These are phyloP conservation scores for Allium fistulosum DNA, from an alignment of 106 monocot species.

Conservation along the genomic window DNA sequence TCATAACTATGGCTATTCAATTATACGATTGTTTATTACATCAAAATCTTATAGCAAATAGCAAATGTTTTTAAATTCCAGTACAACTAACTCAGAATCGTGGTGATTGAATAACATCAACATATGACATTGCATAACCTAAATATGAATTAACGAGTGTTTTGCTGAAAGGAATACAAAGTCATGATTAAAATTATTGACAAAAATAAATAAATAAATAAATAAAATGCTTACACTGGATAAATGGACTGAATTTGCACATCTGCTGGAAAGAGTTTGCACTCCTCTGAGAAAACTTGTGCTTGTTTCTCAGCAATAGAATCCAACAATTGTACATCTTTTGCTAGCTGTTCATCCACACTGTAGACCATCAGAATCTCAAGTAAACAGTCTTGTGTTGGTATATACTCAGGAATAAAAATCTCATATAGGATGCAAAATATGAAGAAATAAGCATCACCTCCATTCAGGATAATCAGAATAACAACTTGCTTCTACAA, in stretches of 20 bases:
- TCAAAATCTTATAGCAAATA: no score
- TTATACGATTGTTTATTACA: no score
- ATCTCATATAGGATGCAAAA: no score
- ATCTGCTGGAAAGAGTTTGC: conserved; percentile 95
- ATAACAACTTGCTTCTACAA: conserved; percentile 88
- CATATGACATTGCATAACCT: no score
- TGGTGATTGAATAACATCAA: no score
- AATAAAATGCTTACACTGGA: conserved; percentile 65
- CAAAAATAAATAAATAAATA: conserved; percentile 3
- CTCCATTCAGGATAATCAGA: conserved; percentile 95
- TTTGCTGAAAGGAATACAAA: no score
- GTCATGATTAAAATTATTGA: no score
- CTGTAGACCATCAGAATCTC: conserved; percentile 23
- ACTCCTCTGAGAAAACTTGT: conserved; percentile 94
- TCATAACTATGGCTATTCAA: no score
- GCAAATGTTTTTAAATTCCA: no score
- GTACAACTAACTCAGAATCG: no score
- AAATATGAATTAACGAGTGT: no score
- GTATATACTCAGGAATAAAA: no score
- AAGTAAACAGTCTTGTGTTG: background rate
- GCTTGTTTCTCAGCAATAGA: conserved; percentile 94
- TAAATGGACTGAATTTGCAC: conserved; percentile 93
- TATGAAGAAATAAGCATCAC: conserved; percentile 18
- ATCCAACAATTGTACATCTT: conserved; percentile 91
- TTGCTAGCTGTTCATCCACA: conserved; percentile 90